Base-by-base conservation (phyloP, 2,329 filamentous ascomycete genomes). In the Aspergillus hiratsukae region DNA sequence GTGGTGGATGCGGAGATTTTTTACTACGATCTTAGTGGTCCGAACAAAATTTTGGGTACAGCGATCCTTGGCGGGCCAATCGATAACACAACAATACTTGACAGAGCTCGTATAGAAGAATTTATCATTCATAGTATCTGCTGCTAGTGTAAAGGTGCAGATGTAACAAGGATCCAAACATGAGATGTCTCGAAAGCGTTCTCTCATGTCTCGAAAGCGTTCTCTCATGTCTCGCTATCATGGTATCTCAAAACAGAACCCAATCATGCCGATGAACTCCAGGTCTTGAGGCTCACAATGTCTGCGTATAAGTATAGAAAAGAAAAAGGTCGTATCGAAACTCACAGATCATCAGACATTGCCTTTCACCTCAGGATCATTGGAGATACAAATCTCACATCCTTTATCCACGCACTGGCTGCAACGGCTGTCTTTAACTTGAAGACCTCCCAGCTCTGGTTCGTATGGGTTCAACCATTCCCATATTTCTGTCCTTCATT, bases 11-110 rank as follows among this genome's bases (percentile, higher is more conserved):
- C 57, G 61, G 61, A 61, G 64, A 58, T 63, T 66, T 61, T 66
- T 64, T 62, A 46, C 37, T 51, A 43, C 48, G 25, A 37, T 61
- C 59, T 57, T 62, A 60, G 60, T 63, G 61, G 56, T 58, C 58
- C 61, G 57, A 61, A 57, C 48, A 56, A 58, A 60, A 62, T 61
- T 65, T 65, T 61, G 53, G 51, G 66, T 70, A 70, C 68, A 55
- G 54, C 58, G 56, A 59, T 58, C 66, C 67, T 69, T 69, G 67
- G 67, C 67, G 57, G 46, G 28, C 40, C 62, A 66, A 67, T 67
- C 65, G 66, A 68, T 66, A 66, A 62, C 43, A 46, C 41, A 45
- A 46, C 31, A 35, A 37, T 14, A 37, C 31, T 35, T 14, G 5
- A 35, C 17, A 35, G 14, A 35, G 28, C 23, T 23, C 2, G 6